Percentiles rank a stretch among this genome's conserved stretches.
phyloP scores from a whole-genome alignment of 805 yeast species.

The Candida loeiensis region DNA sequence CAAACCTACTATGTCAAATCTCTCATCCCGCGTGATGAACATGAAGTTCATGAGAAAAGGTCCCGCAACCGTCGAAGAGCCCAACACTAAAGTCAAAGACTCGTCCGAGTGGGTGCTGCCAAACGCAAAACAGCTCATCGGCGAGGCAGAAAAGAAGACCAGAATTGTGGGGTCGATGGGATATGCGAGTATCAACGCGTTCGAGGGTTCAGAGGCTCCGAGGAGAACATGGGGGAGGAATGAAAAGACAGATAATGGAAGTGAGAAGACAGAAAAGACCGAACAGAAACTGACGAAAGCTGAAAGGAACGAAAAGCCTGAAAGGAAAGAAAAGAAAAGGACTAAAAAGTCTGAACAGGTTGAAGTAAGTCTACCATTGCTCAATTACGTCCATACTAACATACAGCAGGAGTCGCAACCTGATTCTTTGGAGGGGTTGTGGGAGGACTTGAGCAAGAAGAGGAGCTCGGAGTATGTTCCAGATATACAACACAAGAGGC shows the following conservation, averaged over 20 bases:
- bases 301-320: not conserved
- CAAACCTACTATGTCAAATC: conserved; percentile 7
- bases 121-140: conserved; percentile 21
- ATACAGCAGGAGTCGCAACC: conserved; percentile 5
- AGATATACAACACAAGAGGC: conserved; percentile 14
- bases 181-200: conserved; percentile 35
- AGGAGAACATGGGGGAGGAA: conserved; percentile 19
- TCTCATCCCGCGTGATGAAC: conserved; percentile 56
- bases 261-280: conserved; percentile 9
- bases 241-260: conserved; percentile 6
- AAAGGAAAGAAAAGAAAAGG: not conserved
- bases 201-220: too few species aligned
- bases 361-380: not conserved
- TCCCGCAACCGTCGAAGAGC: conserved; percentile 38
- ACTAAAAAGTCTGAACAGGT: not conserved
- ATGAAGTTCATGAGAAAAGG: conserved; percentile 61
- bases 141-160: conserved; percentile 20
- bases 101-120: conserved; percentile 51
- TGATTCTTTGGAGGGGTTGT: conserved; percentile 8
- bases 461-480: conserved; percentile 13
- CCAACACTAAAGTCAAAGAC: conserved; percentile 42
- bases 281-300: not conserved
- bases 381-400: too few species aligned
- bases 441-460: conserved; percentile 10
- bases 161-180: conserved; percentile 34